Conservation (phyloP, 2,329 filamentous ascomycete genomes). For the Myriosclerotinia curreyana region DNA sequence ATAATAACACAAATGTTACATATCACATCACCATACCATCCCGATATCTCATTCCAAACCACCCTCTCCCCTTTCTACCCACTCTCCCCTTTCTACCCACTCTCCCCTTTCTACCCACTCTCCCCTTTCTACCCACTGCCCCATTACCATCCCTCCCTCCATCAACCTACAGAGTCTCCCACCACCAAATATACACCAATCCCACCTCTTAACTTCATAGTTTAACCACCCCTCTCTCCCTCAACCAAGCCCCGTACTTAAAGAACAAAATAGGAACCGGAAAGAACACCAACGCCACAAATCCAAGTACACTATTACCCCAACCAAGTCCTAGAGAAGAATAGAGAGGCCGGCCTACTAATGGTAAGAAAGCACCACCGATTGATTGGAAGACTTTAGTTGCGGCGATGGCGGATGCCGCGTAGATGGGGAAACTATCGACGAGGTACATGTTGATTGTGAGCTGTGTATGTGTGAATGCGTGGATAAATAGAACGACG, state of each 20-base stretch:
- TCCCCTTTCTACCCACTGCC: no score
- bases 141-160: no score
- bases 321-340: slow-evolving; percentile 1
- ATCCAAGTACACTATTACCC: slow-evolving; percentile 7
- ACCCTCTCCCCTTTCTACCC: no score
- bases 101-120: no score
- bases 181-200: not conserved
- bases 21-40: no score
- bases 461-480: not conserved
- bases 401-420: not conserved
- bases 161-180: no score
- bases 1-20: no score
- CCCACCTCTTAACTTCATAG: not conserved
- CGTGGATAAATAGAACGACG: not conserved
- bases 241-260: not conserved
- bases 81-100: no score
- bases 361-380: slow-evolving; percentile 2
- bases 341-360: slow-evolving; percentile 4
- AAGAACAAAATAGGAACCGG: slow-evolving; percentile 9
- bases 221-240: not conserved
- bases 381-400: slow-evolving; percentile 7
- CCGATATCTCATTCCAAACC: no score
- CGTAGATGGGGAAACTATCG: slow-evolving; percentile 7
- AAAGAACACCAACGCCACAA: slow-evolving; percentile 1
- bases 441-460: slow-evolving; percentile 16